Base-by-base conservation (phyloP, 192 early-diverging fungal genomes). In the Backusella sp. region DNA sequence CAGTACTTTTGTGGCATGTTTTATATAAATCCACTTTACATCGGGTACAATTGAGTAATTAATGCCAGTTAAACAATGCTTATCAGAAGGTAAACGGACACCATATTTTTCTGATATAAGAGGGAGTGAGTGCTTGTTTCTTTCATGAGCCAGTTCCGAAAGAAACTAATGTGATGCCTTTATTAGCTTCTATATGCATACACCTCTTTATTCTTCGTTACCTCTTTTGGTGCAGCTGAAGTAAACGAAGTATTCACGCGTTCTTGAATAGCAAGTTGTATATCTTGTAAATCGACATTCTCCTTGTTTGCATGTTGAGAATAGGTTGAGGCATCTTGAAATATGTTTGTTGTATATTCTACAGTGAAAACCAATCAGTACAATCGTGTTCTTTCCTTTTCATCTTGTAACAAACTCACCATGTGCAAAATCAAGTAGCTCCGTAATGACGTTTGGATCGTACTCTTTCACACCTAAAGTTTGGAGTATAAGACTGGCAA, bases 341-440 rank as follows among this genome's bases (percentile, higher is more conserved):
- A 90, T 30, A 99, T 92, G 68, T 97, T 95, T 7, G 94, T 88
- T 0, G 94, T 92, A 75, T 99, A 96, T 44, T 92, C 92, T 93
- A 62, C 7, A 56, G 8, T 26, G 21, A 62, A 26, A 73, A 26
- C 34, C 15, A 66, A 9, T 23, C 21, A 39, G n/a, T 49, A 26
- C 17, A 52, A 26, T 62, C 23, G 12, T 12, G 7, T 28, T 62
- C 7, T 62, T 26, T 12, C 23, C 14, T 11, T 7, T 4, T 28
- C 9, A 62, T 12, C 23, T 14, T 26, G 12, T 62, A 32, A 12
- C 23, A 12, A 62, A 84, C 87, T 44, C 83, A 94, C 94, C 83
- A 84, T 97, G 93, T 41, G 94, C 90, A 83, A 97, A 97, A 82
- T 99, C 96, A n/a, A 97, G 86, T 62, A 98, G 78, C 76, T 95